These are phyloP conservation scores for Dactylellina leptospora DNA, from an alignment of 2,329 filamentous ascomycete species.

Conservation along the genomic window DNA sequence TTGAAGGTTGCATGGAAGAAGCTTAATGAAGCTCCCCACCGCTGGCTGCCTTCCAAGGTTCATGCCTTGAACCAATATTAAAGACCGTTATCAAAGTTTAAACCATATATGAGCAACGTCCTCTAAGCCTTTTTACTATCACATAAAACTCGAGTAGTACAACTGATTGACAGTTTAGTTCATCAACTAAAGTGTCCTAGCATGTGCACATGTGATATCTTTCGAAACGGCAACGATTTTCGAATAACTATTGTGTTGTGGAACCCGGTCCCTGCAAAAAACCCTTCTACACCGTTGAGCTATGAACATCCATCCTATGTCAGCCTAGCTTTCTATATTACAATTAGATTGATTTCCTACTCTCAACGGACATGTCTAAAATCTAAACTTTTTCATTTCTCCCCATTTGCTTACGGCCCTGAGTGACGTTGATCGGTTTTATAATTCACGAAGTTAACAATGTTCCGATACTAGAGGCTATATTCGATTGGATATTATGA, in stretches of 20 bases:
- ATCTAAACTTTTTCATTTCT: neutral
- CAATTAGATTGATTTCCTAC: constrained; percentile 2
- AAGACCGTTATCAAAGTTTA: neutral
- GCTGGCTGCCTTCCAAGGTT: neutral
- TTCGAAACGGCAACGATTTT: constrained; percentile 6
- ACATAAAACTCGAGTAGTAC: neutral
- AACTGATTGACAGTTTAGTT: too few species aligned
- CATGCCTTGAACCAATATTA: neutral
- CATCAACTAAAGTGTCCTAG: too few species aligned
- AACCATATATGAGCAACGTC: constrained; percentile 12
- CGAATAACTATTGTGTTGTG: neutral
- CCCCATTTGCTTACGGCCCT: constrained; percentile 10
- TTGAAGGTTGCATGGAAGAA: neutral
- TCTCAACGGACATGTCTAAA: neutral
- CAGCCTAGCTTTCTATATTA: constrained; percentile 8
- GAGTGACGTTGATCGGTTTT: neutral
- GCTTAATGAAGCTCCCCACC: too few species aligned
- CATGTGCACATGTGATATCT: too few species aligned
- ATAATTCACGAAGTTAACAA: neutral
- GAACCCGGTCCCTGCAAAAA: neutral
- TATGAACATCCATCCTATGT: too few species aligned
- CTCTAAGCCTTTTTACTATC: neutral
- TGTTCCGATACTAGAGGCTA: constrained; percentile 2
- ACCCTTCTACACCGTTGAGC: neutral
- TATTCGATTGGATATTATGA: constrained; percentile 1